Conservation (phyloP, 495 filamentous ascomycete genomes). For the Letharia lupina region DNA sequence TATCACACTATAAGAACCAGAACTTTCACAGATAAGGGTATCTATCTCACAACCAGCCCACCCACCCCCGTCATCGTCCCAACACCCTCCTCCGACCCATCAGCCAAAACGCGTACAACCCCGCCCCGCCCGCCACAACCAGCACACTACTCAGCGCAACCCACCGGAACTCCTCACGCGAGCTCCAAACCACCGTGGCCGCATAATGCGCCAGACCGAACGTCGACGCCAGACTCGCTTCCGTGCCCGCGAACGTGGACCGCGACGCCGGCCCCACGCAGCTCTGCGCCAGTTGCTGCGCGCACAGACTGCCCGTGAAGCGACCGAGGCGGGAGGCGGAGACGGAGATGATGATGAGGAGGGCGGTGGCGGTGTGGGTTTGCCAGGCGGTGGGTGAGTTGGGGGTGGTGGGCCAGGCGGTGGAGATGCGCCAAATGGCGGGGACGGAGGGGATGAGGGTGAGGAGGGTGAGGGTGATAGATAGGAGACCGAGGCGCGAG, state of each 20-base stretch:
- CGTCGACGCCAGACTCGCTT: conserved; percentile 5
- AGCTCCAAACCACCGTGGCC: conserved; percentile 1
- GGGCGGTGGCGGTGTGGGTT: background rate
- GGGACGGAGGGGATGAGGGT: conserved; percentile 2
- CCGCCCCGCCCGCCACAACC: conserved; percentile 2
- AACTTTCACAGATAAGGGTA: too few species aligned
- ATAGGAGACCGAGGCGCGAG: background rate
- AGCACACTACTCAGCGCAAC: conserved; percentile 5
- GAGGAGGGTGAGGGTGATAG: background rate
- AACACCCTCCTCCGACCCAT: background rate
- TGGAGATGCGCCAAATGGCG: conserved; percentile 5
- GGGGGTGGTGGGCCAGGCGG: background rate
- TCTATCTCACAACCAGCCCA: background rate
- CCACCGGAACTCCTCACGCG: conserved; percentile 5
- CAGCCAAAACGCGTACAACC: conserved; percentile 15
- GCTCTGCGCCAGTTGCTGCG: conserved; percentile 12
- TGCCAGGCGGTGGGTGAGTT: background rate
- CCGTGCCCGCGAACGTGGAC: conserved; percentile 14
- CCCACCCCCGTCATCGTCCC: background rate
- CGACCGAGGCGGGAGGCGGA: conserved; percentile 14
- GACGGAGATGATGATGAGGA: conserved; percentile 5
- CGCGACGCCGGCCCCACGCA: conserved; percentile 1
- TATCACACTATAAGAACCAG: too few species aligned
- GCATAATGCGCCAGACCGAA: conserved; percentile 11
- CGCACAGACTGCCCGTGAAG: conserved; percentile 3